These are phyloP conservation scores for Trichoderma lentiforme DNA, from an alignment of 2,329 filamentous ascomycete species.

Conservation along the genomic window DNA sequence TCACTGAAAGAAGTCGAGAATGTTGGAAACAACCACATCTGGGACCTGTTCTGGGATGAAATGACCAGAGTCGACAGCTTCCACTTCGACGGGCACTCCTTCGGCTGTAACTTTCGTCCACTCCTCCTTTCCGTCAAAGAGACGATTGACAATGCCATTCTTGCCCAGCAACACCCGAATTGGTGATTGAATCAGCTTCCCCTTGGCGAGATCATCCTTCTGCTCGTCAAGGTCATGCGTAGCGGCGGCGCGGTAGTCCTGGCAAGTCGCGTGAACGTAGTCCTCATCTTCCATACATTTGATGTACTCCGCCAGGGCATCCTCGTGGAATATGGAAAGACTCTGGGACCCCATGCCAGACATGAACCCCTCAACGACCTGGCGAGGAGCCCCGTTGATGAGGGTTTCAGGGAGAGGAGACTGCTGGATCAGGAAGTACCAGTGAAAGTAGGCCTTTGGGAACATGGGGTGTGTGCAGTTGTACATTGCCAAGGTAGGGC, in stretches of 20 bases:
- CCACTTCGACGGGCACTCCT: slow-evolving; percentile 37
- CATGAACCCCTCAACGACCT: slow-evolving; percentile 43
- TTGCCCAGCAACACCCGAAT: slow-evolving; percentile 51
- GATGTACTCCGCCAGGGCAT: slow-evolving; percentile 41
- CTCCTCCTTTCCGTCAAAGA: slow-evolving; percentile 47
- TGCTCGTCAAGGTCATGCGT: slow-evolving; percentile 51
- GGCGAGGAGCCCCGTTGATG: slow-evolving; percentile 36
- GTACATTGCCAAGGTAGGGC: slow-evolving; percentile 55
- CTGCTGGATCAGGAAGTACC: slow-evolving; percentile 56
- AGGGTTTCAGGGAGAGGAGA: slow-evolving; percentile 50
- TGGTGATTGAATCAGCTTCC: slow-evolving; percentile 44
- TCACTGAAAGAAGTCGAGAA: background rate
- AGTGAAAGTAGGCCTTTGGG: slow-evolving; percentile 54
- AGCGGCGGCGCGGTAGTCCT: slow-evolving; percentile 55
- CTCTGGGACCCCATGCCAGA: slow-evolving; percentile 24
- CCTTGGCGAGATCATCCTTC: slow-evolving; percentile 41
- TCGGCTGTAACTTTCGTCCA: slow-evolving; percentile 46
- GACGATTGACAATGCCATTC: slow-evolving; percentile 45
- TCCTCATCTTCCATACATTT: slow-evolving; percentile 39
- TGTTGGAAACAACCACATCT: slow-evolving; percentile 37
- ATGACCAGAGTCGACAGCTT: slow-evolving; percentile 45
- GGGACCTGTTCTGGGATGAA: slow-evolving; percentile 52
- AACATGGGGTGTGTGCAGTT: slow-evolving; percentile 40
- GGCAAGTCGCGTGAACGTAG: slow-evolving; percentile 47
- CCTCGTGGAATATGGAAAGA: slow-evolving; percentile 28